Percentiles rank a stretch among this genome's conserved stretches.
Conservation (phyloP, 2,329 filamentous ascomycete genomes). For the Lachnellula cervina region DNA sequence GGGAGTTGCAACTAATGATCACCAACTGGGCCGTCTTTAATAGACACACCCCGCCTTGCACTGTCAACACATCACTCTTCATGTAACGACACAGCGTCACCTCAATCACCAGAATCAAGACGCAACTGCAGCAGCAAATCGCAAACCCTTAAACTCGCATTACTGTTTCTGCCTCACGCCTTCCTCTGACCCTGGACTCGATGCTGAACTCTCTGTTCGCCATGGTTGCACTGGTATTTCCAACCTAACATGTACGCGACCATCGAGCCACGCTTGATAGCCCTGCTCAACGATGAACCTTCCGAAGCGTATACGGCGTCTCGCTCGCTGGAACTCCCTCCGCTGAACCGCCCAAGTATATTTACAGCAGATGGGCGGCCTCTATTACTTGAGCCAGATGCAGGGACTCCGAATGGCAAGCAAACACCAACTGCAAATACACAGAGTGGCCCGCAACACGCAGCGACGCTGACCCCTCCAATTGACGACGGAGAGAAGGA, state of each 20-base stretch:
- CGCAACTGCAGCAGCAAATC: too few species aligned
- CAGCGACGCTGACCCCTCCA: conserved; percentile 8
- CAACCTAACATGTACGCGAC: conserved; percentile 35
- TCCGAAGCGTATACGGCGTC: conserved; percentile 29
- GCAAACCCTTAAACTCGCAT: too few species aligned
- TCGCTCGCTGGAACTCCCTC: conserved; percentile 48
- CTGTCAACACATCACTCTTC: too few species aligned
- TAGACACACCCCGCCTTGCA: too few species aligned
- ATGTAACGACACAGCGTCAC: too few species aligned
- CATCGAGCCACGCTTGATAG: conserved; percentile 63
- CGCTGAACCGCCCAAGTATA: conserved; percentile 45
- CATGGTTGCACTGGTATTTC: not conserved
- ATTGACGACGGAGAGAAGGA: conserved; percentile 31
- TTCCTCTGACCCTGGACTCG: not conserved
- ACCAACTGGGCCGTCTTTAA: too few species aligned
- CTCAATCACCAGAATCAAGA: too few species aligned
- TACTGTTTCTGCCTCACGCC: too few species aligned
- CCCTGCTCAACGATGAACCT: conserved; percentile 55
- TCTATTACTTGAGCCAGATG: conserved; percentile 48
- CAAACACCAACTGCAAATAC: conserved; percentile 7
- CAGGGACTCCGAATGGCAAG: conserved; percentile 29
- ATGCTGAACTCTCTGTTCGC: not conserved
- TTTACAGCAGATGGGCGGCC: conserved; percentile 39
- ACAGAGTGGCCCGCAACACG: conserved; percentile 16
- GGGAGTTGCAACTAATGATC: too few species aligned